Evolutionary conservation across 2,329 filamentous ascomycete genomes (phyloP), one percentile per base, ranked within the genome.

Genomic region (Cladosporium cucumerinum): DNA sequence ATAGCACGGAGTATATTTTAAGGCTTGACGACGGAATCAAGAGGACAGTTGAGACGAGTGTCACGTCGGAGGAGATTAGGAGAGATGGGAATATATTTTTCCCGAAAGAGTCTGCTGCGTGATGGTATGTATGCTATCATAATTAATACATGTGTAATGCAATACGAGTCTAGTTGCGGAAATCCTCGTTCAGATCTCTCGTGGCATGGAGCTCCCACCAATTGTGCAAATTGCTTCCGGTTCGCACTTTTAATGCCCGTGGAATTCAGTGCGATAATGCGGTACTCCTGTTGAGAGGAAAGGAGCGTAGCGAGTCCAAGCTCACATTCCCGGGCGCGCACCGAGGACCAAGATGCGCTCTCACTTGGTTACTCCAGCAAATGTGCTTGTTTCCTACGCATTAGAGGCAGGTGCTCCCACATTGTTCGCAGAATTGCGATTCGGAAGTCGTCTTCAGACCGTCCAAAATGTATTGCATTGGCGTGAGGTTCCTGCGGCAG

Each of bases 31-130:
- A 51, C 5, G 58, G 58, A 12, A 61, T 61, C 11, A 51, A 34
- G 46, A 46, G 46, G 43, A 61, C 58, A 21, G 26, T 61, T 34
- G 58, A 52, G 28, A 61, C 46, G 16, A 57, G 51, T 28, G 51
- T 54, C 21, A 54, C 51, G 10, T 54, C 51, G 10, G 25, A 54
- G 25, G 51, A 54, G 28, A 54, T 54, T n/a, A 3, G 26, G 26
- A 54, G 51, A 18, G 26, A 28, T 18, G 28, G 39, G n/a, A n/a
- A 21, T 21, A 8, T 21, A n/a, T 21, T 11, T 46, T 46, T 5
- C n/a, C n/a, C 39, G n/a, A 46, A 46, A 21, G 39, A 46, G 39
- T 46, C 39, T 46, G 39, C 39, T n/a, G 8, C 23, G 23, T 46
- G 39, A 46, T 46, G 3, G 7, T 21, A 11, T 23, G 8, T 46